phyloP scores from a whole-genome alignment of 345 rosid genomes.

The Eutrema heterophyllum region DNA sequence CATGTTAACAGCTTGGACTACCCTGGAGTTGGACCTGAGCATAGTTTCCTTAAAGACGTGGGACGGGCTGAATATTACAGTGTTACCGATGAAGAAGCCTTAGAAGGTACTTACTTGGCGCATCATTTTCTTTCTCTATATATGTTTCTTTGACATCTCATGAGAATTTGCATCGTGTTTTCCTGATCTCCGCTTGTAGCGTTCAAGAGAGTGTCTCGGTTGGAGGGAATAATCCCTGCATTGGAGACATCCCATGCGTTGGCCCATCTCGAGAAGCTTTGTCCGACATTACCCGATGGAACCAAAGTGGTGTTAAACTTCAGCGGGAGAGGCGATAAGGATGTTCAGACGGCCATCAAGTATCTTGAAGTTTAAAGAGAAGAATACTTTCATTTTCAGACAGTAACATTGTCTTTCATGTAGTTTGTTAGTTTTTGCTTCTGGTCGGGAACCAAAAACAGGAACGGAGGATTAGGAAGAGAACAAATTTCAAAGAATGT shows the following conservation, averaged over 20 bases:
- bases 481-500: background rate
- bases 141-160: background rate
- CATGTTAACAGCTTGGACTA: conserved; percentile 67
- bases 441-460: background rate
- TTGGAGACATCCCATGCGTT: conserved; percentile 88
- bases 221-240: conserved; percentile 94
- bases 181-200: conserved; percentile 37
- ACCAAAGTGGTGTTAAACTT: conserved; percentile 73
- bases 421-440: background rate
- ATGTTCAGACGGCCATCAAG: conserved; percentile 84
- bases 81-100: conserved; percentile 86
- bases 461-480: background rate
- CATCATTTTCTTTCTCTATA: background rate
- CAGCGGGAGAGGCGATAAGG: conserved; percentile 96
- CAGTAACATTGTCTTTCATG: background rate
- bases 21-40: conserved; percentile 99
- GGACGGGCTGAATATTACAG: conserved; percentile 81
- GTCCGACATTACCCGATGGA: conserved; percentile 71
- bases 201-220: conserved; percentile 74
- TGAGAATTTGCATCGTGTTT: background rate
- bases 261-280: conserved; percentile 79
- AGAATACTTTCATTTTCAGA: background rate
- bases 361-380: conserved; percentile 44
- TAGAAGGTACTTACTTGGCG: conserved; percentile 51
- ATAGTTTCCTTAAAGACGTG: conserved; percentile 81